Percentiles rank a stretch among this genome's conserved stretches.
phyloP scores from a whole-genome alignment of 2,329 filamentous ascomycete genomes.

The Metarhizium robertsii region DNA sequence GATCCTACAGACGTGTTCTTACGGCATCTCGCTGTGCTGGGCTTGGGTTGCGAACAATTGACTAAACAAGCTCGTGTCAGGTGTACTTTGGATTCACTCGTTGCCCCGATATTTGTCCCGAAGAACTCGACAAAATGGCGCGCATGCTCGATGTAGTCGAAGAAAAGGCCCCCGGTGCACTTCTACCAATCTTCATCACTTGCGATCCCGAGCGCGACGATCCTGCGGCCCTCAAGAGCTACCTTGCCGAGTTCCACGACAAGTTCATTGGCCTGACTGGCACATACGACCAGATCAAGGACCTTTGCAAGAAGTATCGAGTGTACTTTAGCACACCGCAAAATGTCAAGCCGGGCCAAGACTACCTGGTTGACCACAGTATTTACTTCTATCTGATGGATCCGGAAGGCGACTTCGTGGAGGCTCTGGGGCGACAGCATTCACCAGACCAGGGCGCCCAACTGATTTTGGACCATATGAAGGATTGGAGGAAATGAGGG shows the following conservation, averaged over 20 bases:
- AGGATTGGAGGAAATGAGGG: slow-evolving; percentile 34
- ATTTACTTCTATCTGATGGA: slow-evolving; percentile 99
- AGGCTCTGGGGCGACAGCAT: slow-evolving; percentile 91
- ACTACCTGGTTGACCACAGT: slow-evolving; percentile 96
- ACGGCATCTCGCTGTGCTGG: not conserved
- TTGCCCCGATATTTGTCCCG: slow-evolving; percentile 96
- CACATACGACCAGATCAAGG: slow-evolving; percentile 87
- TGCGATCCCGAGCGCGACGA: slow-evolving; percentile 91
- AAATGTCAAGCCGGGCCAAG: slow-evolving; percentile 82
- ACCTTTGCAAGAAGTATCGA: slow-evolving; percentile 88
- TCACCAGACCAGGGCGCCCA: slow-evolving; percentile 77
- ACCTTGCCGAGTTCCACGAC: slow-evolving; percentile 84
- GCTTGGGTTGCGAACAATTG: not conserved
- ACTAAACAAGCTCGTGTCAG: slow-evolving; percentile 30
- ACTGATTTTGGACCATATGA: slow-evolving; percentile 79
- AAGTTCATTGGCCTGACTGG: slow-evolving; percentile 83
- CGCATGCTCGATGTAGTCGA: slow-evolving; percentile 73
- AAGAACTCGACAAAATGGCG: slow-evolving; percentile 99
- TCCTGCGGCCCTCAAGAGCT: slow-evolving; percentile 73
- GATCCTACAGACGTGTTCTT: not conserved
- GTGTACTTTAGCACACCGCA: slow-evolving; percentile 95
- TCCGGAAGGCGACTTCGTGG: slow-evolving; percentile 94
- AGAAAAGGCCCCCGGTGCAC: slow-evolving; percentile 36
- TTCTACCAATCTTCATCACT: slow-evolving; percentile 84
- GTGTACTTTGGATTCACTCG: slow-evolving; percentile 98